Conservation (phyloP, 495 filamentous ascomycete genomes). For the Xylaria acuta region DNA sequence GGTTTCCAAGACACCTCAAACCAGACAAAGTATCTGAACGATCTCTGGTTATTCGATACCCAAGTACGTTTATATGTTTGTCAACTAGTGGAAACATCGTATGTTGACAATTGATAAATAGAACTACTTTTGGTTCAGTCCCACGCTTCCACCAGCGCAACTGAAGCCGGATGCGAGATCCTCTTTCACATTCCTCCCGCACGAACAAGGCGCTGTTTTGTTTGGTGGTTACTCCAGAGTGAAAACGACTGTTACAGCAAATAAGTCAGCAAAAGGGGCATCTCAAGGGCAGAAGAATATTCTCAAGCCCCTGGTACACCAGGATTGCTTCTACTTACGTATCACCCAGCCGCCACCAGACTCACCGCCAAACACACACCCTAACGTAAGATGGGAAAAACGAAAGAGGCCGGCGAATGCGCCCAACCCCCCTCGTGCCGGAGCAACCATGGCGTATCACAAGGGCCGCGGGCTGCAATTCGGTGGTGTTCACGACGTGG, state of each 20-base stretch:
- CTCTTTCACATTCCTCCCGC: conserved; percentile 87
- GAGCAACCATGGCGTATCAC: conserved; percentile 85
- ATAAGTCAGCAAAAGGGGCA: conserved; percentile 66
- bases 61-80: conserved; percentile 27
- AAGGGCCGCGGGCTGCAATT: conserved; percentile 92
- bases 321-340: conserved; percentile 92
- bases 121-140: conserved; percentile 78
- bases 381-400: conserved; percentile 85
- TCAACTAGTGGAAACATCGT: conserved; percentile 52
- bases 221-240: conserved; percentile 94
- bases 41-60: conserved; percentile 69
- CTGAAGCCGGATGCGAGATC: conserved; percentile 89
- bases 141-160: conserved; percentile 71
- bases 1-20: conserved; percentile 97
- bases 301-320: conserved; percentile 85
- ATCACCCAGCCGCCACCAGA: conserved; percentile 75
- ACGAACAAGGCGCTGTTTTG: conserved; percentile 85
- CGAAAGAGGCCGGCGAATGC: conserved; percentile 90
- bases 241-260: conserved; percentile 66
- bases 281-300: conserved; percentile 65
- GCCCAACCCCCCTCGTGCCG: conserved; percentile 82
- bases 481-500: conserved; percentile 93
- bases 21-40: conserved; percentile 85
- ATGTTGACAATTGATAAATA: conserved; percentile 50
- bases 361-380: conserved; percentile 62